Evolutionary conservation across 2,329 filamentous ascomycete species (phyloP), one percentile per base, ranked within the genome.

Genomic region (Lecanicillium sp.): DNA sequence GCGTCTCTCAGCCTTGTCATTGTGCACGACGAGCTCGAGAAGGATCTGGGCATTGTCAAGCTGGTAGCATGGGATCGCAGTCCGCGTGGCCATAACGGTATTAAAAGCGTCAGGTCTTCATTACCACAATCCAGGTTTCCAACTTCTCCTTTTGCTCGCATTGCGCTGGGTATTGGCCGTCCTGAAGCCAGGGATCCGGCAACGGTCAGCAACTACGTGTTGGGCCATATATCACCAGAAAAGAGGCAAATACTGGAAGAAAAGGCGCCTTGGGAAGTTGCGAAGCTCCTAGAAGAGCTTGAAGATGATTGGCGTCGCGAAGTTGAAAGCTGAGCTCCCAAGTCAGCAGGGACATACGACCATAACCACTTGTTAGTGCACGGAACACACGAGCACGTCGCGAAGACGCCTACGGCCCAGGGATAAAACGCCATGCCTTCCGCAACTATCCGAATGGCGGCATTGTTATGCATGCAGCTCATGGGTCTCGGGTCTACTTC

Each of bases 1-100:
- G 41, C 54, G 45, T 48, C 49, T 37, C 55, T 66, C 12, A 65
- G 64, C 15, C 60, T 98, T 13, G 77, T 97, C 0, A 66, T 97
- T 11, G 67, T 97, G 15, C 88, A 97, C 58, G 90, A 97, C 57
- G 90, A 97, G 57, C 63, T 97, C 25, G 89, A 96, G 52, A 70
- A 75, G 30, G 65, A 72, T 3, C 54, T 88, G 2, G 88, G 88
- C 0, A 70, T 72, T 27, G 71, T 94, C 12, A 76, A 68, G 35
- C 66, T 86, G 5, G 74, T 74, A 40, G 68, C 70, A 17, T 87
- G 83, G 56, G 68, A 71, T 3, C 60, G 70, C 39, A 87, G 82
- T 52, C 68, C 77, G 28, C 71, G 74, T 9, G 85, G 85, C 0
- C 85, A 90, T 59, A 87, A 87, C 49, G 85, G 85, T 2, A 57